These are phyloP conservation scores for Candida tibetensis DNA, from an alignment of 805 yeast genomes.

Conservation along the genomic window DNA sequence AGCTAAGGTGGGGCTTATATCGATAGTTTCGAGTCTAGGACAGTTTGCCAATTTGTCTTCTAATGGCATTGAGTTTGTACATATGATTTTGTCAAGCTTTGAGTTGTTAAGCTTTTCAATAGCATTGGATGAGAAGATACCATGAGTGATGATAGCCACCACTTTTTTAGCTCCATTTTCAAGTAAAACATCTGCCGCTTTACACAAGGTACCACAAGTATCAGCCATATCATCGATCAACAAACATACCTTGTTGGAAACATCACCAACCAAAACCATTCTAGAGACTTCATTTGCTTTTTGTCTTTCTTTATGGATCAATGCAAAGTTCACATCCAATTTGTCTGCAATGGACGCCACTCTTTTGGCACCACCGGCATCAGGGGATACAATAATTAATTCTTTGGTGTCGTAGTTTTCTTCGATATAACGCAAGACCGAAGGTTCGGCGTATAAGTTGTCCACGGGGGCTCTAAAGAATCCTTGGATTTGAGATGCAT, in stretches of 20 bases:
- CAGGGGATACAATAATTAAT: slow-evolving; percentile 89
- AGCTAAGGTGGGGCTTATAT: slow-evolving; percentile 82
- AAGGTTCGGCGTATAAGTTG: slow-evolving; percentile 92
- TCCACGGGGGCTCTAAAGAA: slow-evolving; percentile 95
- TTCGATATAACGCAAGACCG: slow-evolving; percentile 75
- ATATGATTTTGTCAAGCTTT: slow-evolving; percentile 69
- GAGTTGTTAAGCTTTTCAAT: slow-evolving; percentile 66
- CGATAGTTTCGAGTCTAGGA: slow-evolving; percentile 74
- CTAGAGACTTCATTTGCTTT: slow-evolving; percentile 91
- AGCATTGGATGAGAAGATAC: slow-evolving; percentile 86
- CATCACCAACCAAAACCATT: slow-evolving; percentile 97
- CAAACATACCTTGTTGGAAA: slow-evolving; percentile 74
- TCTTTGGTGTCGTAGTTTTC: slow-evolving; percentile 56
- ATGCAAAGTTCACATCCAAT: slow-evolving; percentile 87
- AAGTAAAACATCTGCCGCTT: slow-evolving; percentile 86
- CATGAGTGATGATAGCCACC: slow-evolving; percentile 93
- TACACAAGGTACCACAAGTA: slow-evolving; percentile 94
- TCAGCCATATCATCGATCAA: slow-evolving; percentile 98
- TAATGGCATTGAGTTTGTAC: slow-evolving; percentile 92
- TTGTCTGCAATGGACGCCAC: slow-evolving; percentile 93
- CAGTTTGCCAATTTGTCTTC: slow-evolving; percentile 57
- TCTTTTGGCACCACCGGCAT: slow-evolving; percentile 98
- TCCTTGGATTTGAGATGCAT: slow-evolving; percentile 97
- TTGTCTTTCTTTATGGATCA: slow-evolving; percentile 94
- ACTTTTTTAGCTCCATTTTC: slow-evolving; percentile 81